Conservation (phyloP, 2,329 filamentous ascomycete species). For the Diaporthe aspalathi region DNA sequence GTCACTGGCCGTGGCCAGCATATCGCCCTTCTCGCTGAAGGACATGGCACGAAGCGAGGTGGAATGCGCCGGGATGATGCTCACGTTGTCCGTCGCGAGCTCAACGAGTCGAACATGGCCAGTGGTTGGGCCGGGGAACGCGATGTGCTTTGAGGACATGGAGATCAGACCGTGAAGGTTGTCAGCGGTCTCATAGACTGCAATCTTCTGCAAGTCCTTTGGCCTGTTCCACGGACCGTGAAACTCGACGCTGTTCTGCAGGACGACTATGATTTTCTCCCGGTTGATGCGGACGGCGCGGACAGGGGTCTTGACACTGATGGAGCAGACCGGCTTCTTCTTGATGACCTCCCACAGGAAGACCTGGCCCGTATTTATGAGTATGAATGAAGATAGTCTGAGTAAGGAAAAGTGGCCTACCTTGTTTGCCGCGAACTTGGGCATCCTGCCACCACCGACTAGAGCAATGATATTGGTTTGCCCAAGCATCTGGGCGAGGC, state of each 20-base stretch:
- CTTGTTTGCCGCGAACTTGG: slow-evolving; percentile 90
- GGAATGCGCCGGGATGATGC: slow-evolving; percentile 92
- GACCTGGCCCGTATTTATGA: slow-evolving; percentile 57
- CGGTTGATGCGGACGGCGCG: slow-evolving; percentile 82
- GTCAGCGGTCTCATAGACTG: slow-evolving; percentile 85
- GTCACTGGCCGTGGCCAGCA: slow-evolving; percentile 91
- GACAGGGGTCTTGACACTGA: slow-evolving; percentile 84
- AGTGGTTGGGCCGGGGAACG: slow-evolving; percentile 86
- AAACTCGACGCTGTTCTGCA: slow-evolving; percentile 84
- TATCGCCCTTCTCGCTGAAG: slow-evolving; percentile 81
- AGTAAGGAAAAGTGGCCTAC: slow-evolving; percentile 51
- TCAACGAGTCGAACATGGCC: slow-evolving; percentile 93
- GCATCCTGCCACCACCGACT: slow-evolving; percentile 86
- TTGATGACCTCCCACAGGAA: slow-evolving; percentile 93
- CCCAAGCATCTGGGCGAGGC: slow-evolving; percentile 86
- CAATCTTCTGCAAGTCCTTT: slow-evolving; percentile 53
- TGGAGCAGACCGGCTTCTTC: slow-evolving; percentile 76
- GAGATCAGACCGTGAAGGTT: slow-evolving; percentile 86
- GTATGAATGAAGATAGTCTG: not conserved
- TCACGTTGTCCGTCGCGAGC: slow-evolving; percentile 81
- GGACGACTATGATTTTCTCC: slow-evolving; percentile 80
- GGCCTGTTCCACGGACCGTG: slow-evolving; percentile 79
- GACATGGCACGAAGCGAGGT: slow-evolving; percentile 81
- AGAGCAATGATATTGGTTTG: slow-evolving; percentile 88
- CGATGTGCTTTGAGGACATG: slow-evolving; percentile 77